Conservation (phyloP, 2,329 filamentous ascomycete genomes). For the Uncinocarpus reesii region DNA sequence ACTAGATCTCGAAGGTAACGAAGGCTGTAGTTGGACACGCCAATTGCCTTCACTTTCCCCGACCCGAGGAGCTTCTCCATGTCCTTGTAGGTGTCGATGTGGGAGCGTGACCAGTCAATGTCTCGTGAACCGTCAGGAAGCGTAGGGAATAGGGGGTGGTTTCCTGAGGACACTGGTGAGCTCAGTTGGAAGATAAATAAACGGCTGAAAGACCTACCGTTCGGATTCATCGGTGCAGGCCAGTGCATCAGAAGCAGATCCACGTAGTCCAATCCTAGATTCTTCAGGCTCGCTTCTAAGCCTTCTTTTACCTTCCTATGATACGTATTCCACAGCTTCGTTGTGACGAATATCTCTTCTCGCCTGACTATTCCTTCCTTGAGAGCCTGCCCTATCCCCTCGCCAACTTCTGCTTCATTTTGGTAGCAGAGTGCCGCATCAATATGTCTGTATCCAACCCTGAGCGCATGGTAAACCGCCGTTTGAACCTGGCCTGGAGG, state of each 20-base stretch:
- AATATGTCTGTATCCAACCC: constrained; percentile 22
- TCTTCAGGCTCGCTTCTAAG: constrained; percentile 62
- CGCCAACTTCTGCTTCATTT: constrained; percentile 70
- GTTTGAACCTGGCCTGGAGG: constrained; percentile 48
- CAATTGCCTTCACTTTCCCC: constrained; percentile 48
- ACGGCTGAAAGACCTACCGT: constrained; percentile 39
- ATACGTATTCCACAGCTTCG: constrained; percentile 78
- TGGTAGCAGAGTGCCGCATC: constrained; percentile 32
- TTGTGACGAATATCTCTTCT: constrained; percentile 71
- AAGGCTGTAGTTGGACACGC: constrained; percentile 50
- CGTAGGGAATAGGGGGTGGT: constrained; percentile 53
- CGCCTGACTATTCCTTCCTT: constrained; percentile 58
- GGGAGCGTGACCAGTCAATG: constrained; percentile 57
- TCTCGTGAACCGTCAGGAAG: constrained; percentile 63
- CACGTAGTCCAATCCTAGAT: constrained; percentile 67
- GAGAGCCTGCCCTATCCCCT: constrained; percentile 64
- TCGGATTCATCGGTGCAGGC: constrained; percentile 65
- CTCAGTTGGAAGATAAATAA: not conserved
- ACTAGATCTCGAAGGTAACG: constrained; percentile 47
- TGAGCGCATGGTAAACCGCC: constrained; percentile 41
- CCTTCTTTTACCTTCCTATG: constrained; percentile 58
- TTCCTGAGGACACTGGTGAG: constrained; percentile 20
- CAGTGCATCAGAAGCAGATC: constrained; percentile 78
- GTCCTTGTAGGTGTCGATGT: constrained; percentile 66
- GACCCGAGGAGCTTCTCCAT: constrained; percentile 50